Evolutionary conservation across 2,329 filamentous ascomycete genomes (phyloP).

Genomic region (Myriangium duriaei): DNA sequence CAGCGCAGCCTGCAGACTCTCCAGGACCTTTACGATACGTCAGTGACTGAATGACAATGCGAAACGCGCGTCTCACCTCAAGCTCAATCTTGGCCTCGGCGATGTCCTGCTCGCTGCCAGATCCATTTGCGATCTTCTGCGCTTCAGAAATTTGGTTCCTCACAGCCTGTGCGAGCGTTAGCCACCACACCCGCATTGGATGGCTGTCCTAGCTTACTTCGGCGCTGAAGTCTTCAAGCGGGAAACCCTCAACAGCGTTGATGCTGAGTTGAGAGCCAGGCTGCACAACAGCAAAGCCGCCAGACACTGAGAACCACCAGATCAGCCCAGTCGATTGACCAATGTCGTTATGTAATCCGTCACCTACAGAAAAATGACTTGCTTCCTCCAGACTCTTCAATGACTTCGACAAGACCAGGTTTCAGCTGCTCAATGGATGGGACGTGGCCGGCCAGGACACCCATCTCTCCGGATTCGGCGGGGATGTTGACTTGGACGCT

Average conservation of each 20-base stretch:
- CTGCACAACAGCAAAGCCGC: conserved; percentile 94
- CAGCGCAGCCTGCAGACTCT: conserved; percentile 67
- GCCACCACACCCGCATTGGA: background rate
- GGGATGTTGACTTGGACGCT: conserved; percentile 98
- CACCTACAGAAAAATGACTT: conserved; percentile 98
- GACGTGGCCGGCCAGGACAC: conserved; percentile 97
- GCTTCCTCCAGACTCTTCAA: conserved; percentile 78
- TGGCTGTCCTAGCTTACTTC: conserved; percentile 41
- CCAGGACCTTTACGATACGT: conserved; percentile 50
- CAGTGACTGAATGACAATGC: conserved; percentile 13
- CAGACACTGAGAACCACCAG: conserved; percentile 66
- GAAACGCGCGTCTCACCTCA: conserved; percentile 54
- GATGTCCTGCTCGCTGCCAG: conserved; percentile 91
- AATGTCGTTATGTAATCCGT: conserved; percentile 1
- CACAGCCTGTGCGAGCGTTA: conserved; percentile 46
- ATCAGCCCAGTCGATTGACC: conserved; percentile 2
- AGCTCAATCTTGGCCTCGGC: conserved; percentile 98
- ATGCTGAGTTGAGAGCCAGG: conserved; percentile 91
- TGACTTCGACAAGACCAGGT: conserved; percentile 86
- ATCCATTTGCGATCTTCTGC: conserved; percentile 83
- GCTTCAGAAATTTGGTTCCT: conserved; percentile 84
- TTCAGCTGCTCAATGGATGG: conserved; percentile 98
- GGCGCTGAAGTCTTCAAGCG: conserved; percentile 89
- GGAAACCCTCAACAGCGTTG: conserved; percentile 92
- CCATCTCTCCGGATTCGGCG: conserved; percentile 97